Conservation (phyloP, 2,329 filamentous ascomycete species). For the Nothophaeocryptopus gaeumannii region DNA sequence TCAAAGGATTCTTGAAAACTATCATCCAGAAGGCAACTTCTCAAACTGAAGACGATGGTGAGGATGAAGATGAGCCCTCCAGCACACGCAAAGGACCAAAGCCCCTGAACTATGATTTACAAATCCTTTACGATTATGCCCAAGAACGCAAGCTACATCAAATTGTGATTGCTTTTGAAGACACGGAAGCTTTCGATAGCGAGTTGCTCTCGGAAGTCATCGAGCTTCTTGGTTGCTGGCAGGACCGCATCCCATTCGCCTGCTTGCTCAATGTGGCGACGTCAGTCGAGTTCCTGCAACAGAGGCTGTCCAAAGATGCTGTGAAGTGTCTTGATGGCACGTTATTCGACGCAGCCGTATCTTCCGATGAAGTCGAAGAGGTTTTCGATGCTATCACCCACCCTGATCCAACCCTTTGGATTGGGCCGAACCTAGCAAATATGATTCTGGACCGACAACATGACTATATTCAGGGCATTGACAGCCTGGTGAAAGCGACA, state of each 20-base stretch:
- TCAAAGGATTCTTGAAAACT: constrained; percentile 70
- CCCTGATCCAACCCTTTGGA: constrained; percentile 54
- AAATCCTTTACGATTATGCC: constrained; percentile 63
- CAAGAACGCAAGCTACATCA: constrained; percentile 54
- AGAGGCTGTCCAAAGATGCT: constrained; percentile 66
- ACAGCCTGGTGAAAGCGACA: constrained; percentile 60
- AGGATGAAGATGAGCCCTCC: constrained; percentile 49
- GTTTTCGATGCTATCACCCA: constrained; percentile 67
- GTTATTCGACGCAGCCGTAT: constrained; percentile 75
- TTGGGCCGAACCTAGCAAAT: constrained; percentile 63
- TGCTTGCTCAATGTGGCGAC: constrained; percentile 78
- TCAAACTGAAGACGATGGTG: constrained; percentile 47
- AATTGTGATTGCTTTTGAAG: constrained; percentile 71
- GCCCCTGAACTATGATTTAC: constrained; percentile 76
- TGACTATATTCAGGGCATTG: constrained; percentile 73
- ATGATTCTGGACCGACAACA: constrained; percentile 68
- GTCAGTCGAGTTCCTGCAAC: constrained; percentile 75
- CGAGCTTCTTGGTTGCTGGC: constrained; percentile 67
- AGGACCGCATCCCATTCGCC: constrained; percentile 71
- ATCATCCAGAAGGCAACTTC: constrained; percentile 66
- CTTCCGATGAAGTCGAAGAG: constrained; percentile 67
- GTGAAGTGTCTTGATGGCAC: constrained; percentile 66
- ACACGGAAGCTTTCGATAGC: constrained; percentile 78
- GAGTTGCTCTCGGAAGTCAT: constrained; percentile 69
- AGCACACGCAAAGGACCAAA: constrained; percentile 35